These are phyloP conservation scores for Spatholobus suberectus DNA, from an alignment of 306 rosid genomes.

Conservation along the genomic window DNA sequence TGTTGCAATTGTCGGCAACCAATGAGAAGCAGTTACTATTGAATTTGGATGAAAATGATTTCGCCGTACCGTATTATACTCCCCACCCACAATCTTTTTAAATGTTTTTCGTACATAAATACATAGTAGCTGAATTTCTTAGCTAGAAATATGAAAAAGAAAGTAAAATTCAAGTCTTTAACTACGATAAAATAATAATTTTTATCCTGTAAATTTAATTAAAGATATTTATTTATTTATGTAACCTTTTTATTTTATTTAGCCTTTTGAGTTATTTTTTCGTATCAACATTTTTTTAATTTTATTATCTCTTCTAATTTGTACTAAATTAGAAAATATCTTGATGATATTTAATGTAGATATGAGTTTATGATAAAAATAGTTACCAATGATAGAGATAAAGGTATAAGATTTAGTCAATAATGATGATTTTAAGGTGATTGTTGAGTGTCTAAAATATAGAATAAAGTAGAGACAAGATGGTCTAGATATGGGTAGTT, in stretches of 20 bases:
- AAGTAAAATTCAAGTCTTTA: neutral
- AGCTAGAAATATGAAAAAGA: neutral
- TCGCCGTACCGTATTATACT: neutral
- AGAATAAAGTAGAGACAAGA: neutral
- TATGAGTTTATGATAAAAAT: neutral
- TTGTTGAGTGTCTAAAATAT: neutral
- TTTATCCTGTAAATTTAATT: too few species aligned
- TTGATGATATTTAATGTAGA: neutral
- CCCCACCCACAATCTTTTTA: neutral
- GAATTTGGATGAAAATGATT: constrained; percentile 14
- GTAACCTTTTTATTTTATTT: too few species aligned
- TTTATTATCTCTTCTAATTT: neutral
- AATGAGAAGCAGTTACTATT: neutral
- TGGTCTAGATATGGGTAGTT: neutral
- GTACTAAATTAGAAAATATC: neutral
- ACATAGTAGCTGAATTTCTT: neutral
- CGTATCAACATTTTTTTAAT: too few species aligned
- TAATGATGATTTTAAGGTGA: neutral
- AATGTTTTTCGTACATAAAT: neutral
- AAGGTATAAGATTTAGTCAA: neutral
- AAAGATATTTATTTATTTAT: too few species aligned
- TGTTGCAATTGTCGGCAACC: constrained; percentile 33
- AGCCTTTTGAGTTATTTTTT: neutral
- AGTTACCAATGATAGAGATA: neutral
- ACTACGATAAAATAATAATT: too few species aligned